Evolutionary conservation across 176 grass and related monocot species (phyloP), one percentile per base, ranked within the genome.

Genomic region (Oryza glumipatula): DNA sequence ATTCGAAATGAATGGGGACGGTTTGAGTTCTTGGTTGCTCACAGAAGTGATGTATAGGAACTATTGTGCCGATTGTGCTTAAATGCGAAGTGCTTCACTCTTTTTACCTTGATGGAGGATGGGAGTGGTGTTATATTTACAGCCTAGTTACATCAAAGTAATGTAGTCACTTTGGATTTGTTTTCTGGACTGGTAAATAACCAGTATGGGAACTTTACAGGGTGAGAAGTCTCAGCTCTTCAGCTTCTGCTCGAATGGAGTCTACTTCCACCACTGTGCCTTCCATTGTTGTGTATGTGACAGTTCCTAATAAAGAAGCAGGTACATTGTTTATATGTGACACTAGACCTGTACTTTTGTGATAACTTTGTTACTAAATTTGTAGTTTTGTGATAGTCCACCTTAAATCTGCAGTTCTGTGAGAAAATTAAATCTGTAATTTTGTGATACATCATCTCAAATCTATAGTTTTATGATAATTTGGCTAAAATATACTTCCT

Each of bases 261-360:
- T 76, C 85, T 19, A 73, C 91, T 86, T 91, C 88, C 9, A 91
- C 86, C 45, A 89, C 78, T 0, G 91, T 94, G 11, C 88, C 96
- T 47, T 94, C 91, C 48, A 94, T 99, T 76, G 93, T 99, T 74
- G 96, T 99, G 4, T 99, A 99, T 88, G 93, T 99, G 44, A 99
- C 96, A 9, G 93, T 96, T 51, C 93, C 96, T 65, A 96, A 94
- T 63, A 91, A 35, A 73, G 88, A 90, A 83, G 95, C 95, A 93
- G 95, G 95, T 94, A 83, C 1, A 54, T 72, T 32, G 64, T 12
- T 32, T 22, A 46, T 65, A 35, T 63, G 58, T 3, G 26, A 26
- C 26, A 26, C 26, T 26, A 26, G 26, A 26, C 26, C 1, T 26
- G 26, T 26, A 26, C 26, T 26, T 26, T 26, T 26, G 26, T 26